Conservation (phyloP, 78 protist genomes). For the Dictyostelium firmibasis region DNA sequence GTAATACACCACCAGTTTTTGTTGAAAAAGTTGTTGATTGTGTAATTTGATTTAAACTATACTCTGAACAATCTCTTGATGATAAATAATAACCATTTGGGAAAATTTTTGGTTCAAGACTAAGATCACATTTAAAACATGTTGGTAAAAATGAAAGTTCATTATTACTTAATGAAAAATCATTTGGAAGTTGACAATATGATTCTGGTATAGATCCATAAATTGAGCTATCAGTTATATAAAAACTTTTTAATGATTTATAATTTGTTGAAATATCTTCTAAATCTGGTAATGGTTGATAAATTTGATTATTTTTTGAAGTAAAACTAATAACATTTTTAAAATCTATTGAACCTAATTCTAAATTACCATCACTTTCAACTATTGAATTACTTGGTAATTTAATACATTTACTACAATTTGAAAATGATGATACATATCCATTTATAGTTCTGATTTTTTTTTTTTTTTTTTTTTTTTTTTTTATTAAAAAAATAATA, state of each 20-base stretch:
- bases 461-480: too few species aligned
- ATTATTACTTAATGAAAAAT: constrained; percentile 2
- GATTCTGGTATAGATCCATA: not conserved
- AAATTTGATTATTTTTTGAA: not conserved
- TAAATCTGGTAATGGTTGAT: not conserved
- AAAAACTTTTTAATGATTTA: not conserved
- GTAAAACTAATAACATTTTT: not conserved
- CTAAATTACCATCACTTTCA: not conserved
- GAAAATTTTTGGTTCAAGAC: not conserved
- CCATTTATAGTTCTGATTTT: not conserved
- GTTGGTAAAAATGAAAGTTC: not conserved
- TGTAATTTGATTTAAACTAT: not conserved
- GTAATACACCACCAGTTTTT: not conserved
- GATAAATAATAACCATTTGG: not conserved
- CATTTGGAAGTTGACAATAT: constrained; percentile 1
- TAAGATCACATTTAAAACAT: not conserved
- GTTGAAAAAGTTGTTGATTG: not conserved
- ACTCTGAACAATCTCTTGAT: not conserved
- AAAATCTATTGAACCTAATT: not conserved
- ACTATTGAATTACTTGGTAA: not conserved
- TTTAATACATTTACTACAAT: not conserved
- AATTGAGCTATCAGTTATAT: not conserved
- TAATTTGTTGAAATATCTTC: not conserved
- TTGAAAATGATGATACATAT: not conserved
- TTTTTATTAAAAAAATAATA: too few species aligned